phyloP scores from a whole-genome alignment of 139 green algal genomes.

The Limnomonas spitsbergensis region DNA sequence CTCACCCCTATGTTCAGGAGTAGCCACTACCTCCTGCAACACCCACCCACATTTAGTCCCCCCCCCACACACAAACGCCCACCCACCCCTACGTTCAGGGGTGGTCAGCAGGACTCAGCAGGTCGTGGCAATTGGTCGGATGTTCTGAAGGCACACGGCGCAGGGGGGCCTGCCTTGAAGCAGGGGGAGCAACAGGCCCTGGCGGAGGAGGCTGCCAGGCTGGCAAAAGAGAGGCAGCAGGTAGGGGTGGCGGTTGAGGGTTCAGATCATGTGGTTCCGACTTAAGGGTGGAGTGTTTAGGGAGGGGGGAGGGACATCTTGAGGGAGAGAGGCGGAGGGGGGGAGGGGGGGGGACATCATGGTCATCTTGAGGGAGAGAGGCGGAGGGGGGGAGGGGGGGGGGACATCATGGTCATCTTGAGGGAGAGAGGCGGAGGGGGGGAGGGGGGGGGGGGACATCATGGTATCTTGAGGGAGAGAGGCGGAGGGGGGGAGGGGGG shows the following conservation, averaged over 20 bases:
- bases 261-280: background rate
- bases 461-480: background rate
- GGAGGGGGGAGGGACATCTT: background rate
- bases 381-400: background rate
- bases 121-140: no score
- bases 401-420: background rate
- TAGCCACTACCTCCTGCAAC: no score
- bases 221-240: background rate
- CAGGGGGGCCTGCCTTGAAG: background rate
- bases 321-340: background rate
- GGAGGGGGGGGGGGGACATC: background rate
- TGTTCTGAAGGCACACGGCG: background rate
- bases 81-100: no score
- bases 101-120: no score
- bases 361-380: background rate
- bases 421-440: background rate
- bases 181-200: conserved; percentile 14
- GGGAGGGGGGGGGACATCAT: background rate
- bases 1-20: no score
- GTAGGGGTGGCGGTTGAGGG: background rate
- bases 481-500: background rate
- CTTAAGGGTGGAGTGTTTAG: no score
- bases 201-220: background rate
- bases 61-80: no score
- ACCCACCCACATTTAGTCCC: no score